Evolutionary conservation across 768 basidiomycete species (phyloP), one percentile per base, ranked within the genome.

Genomic region (Leucocoprinus birnbaumii): DNA sequence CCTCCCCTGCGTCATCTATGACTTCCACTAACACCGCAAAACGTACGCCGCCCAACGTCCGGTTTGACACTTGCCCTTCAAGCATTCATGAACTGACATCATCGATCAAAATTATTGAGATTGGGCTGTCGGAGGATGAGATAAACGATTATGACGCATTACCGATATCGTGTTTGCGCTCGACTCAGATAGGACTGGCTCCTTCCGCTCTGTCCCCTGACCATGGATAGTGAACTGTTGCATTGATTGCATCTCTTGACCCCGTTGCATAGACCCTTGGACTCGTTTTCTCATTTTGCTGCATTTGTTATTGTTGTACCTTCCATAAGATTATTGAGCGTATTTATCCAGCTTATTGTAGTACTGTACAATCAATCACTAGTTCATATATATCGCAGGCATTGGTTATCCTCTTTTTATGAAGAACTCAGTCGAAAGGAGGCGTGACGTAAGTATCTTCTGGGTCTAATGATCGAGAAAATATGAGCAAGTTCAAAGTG

Each of bases 391-490:
- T 13, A 5, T 38, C n/a, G 38, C 38, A 38, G 5, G 31, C 31
- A 31, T 31, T 31, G 11, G 5, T 31, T 31, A 31, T 31, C 31
- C 5, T 31, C 11, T 31, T 31, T 31, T 31, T 31, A 5, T 31
- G 31, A 38, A 38, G 3, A 38, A 10, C n/a, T 38, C 38, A 68
- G 22, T 67, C 61, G 49, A 84, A 82, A 26, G 63, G 70, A 0
- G 83, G 82, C 5, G 74, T 74, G 14, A 75, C 73, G 59, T 77
- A 84, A 22, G 70, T 69, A 54, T 73, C 67, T 42, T 76, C 75
- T 27, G 69, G 75, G 65, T 79, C 78, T 79, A n/a, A n/a, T n/a
- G n/a, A n/a, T n/a, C n/a, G 50, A 13, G 11, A 11, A 31, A 11
- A 31, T 31, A 11, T n/a, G 38, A 38, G 16, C 38, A 38, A 38